Conservation (phyloP, 345 rosid genomes). For the Linum trigynum region DNA sequence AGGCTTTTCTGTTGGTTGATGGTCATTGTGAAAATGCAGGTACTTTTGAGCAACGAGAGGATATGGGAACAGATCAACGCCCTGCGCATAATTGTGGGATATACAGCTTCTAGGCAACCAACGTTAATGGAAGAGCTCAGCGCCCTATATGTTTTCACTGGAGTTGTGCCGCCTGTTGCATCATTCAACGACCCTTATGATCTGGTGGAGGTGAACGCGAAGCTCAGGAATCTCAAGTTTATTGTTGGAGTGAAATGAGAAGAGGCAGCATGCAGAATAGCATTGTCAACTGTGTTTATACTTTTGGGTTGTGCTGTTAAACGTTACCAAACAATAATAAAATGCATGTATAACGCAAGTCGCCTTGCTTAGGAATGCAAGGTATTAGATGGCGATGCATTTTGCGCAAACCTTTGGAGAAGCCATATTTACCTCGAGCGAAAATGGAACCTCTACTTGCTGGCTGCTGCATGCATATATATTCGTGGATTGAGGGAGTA, state of each 20-base stretch:
- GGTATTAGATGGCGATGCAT: too few relatives aligned
- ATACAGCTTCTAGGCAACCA: conserved; percentile 26
- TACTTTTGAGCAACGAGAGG: conserved; percentile 24
- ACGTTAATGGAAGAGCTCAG: conserved; percentile 50
- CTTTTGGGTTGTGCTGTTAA: too few relatives aligned
- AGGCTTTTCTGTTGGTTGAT: background rate
- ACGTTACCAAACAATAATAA: too few relatives aligned
- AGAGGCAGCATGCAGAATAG: background rate
- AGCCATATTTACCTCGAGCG: too few relatives aligned
- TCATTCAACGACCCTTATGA: conserved; percentile 35
- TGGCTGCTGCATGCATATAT: too few relatives aligned
- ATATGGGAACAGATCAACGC: conserved; percentile 55
- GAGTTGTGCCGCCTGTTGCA: conserved; percentile 44
- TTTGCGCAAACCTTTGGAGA: too few relatives aligned
- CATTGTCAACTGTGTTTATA: too few relatives aligned
- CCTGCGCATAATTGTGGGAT: conserved; percentile 50
- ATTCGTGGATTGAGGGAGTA: too few relatives aligned
- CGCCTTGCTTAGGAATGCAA: too few relatives aligned
- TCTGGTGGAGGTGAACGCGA: conserved; percentile 35
- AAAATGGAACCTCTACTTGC: too few relatives aligned
- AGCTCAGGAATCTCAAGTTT: conserved; percentile 57
- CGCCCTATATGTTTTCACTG: conserved; percentile 59
- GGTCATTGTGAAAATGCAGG: conserved; percentile 16
- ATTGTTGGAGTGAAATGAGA: conserved; percentile 53
- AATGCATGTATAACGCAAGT: too few relatives aligned